Conservation (phyloP, 2,329 filamentous ascomycete species). For the Aspergillus japonicus region DNA sequence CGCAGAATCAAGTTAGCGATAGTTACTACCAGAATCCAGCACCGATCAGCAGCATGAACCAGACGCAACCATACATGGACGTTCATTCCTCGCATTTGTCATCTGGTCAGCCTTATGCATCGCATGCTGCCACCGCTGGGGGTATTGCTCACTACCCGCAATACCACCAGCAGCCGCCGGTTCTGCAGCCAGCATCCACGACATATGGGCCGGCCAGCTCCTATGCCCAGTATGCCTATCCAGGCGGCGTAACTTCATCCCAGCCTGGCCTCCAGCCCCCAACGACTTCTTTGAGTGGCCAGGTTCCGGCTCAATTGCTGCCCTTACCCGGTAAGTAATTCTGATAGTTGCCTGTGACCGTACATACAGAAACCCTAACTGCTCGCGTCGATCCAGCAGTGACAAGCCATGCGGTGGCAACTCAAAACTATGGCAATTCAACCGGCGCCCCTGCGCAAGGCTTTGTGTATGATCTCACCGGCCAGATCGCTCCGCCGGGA, state of each 20-base stretch:
- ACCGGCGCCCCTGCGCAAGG: slow-evolving; percentile 45
- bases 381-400: slow-evolving; percentile 29
- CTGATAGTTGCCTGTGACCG: background rate
- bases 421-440: slow-evolving; percentile 41
- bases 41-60: slow-evolving; percentile 68
- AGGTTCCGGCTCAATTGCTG: slow-evolving; percentile 68
- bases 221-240: slow-evolving; percentile 71
- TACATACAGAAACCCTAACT: slow-evolving; percentile 4
- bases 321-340: slow-evolving; percentile 57
- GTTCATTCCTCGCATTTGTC: slow-evolving; percentile 76
- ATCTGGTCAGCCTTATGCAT: slow-evolving; percentile 69
- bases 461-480: slow-evolving; percentile 74
- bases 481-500: slow-evolving; percentile 84
- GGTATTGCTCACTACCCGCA: slow-evolving; percentile 74
- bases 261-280: slow-evolving; percentile 66
- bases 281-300: slow-evolving; percentile 66
- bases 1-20: slow-evolving; percentile 37
- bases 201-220: slow-evolving; percentile 63
- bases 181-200: slow-evolving; percentile 69
- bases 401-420: slow-evolving; percentile 33
- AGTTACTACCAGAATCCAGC: slow-evolving; percentile 44
- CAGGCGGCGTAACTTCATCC: slow-evolving; percentile 78
- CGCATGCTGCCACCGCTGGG: slow-evolving; percentile 73
- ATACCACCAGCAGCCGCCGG: slow-evolving; percentile 67
- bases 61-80: slow-evolving; percentile 78